Base-by-base conservation (phyloP, 108 stramenopile genomes). In the Chaetoceros muelleri region DNA sequence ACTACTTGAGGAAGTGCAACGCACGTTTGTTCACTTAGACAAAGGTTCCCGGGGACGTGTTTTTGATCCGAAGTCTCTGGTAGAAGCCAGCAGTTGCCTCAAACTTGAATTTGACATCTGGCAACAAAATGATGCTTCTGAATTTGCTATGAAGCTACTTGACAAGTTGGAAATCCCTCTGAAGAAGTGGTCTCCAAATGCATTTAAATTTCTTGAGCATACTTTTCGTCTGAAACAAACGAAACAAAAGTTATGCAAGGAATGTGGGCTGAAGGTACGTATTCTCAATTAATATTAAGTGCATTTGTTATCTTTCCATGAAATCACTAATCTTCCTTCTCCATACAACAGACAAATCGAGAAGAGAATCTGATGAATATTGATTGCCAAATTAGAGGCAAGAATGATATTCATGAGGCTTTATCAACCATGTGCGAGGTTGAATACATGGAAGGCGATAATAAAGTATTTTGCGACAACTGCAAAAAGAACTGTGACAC, bases 91-190 rank as follows among this genome's bases (percentile, higher is more conserved):
- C 62, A 73, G 78, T 24, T 93, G 93, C 64, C 79, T 98, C 64
- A 98, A 96, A 53, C 75, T 98, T 21, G 91, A 96, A 58, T 98
- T 94, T 60, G 91, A 92, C 50, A 93, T 98, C 44, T 96, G 93
- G 91, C 97, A 98, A 65, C 97, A 98, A 69, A 98, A 98, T 63
- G 97, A 98, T 62, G 95, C 97, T n/a, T 84, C 92, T 18, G 97
- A 98, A 60, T 98, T 96, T 65, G 89, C 89, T 17, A 92, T 90
- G 62, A 96, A 96, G 64, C 75, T 98, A 5, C 75, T 98, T 18
- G 97, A 98, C 64, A 70, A 84, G 44, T 63, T 98, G 3, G 97
- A 98, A 66, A 80, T 79, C 0, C 71, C 93, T 3, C 60, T 95
- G 55, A 93, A 90, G 69, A 74, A 73, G 23, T 87, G 84, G 86